These are phyloP conservation scores for Eimeria acervulina DNA, from an alignment of 169 alveolate genomes.

Conservation along the genomic window DNA sequence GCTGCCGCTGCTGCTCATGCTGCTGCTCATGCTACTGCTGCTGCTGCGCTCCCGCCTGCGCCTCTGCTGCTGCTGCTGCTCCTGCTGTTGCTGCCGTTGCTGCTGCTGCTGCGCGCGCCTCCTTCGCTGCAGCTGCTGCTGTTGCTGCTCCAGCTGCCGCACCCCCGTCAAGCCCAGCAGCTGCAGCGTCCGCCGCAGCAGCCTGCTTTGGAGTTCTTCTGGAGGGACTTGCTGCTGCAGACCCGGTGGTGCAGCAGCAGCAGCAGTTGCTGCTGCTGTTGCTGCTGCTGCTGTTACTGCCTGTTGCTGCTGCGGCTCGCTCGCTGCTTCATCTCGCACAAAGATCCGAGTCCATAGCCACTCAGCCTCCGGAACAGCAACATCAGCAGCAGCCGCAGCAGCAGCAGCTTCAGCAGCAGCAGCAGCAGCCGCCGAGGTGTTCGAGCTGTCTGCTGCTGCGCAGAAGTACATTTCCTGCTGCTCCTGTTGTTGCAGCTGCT, in stretches of 20 bases:
- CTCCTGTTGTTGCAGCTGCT: background rate
- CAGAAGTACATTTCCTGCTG: background rate
- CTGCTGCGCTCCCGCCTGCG: too few relatives aligned
- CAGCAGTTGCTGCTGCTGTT: conserved; percentile 14
- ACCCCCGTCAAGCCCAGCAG: conserved; percentile 5
- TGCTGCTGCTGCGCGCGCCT: too few relatives aligned
- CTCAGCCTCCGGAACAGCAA: conserved; percentile 6
- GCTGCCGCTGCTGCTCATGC: too few relatives aligned
- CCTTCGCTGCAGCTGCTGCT: background rate
- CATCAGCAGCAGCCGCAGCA: conserved; percentile 2
- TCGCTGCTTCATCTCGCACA: background rate
- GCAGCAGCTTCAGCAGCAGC: too few relatives aligned
- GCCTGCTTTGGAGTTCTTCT: background rate
- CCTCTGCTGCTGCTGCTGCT: too few relatives aligned
- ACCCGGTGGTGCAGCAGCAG: background rate
- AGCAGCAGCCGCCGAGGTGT: background rate
- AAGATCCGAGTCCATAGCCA: background rate
- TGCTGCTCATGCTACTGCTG: too few relatives aligned
- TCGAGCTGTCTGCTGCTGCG: background rate
- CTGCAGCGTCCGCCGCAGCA: conserved; percentile 33
- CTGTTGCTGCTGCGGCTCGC: conserved; percentile 16
- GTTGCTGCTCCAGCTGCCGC: background rate
- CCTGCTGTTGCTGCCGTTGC: too few relatives aligned
- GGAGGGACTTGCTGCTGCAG: conserved; percentile 16
- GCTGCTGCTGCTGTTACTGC: conserved; percentile 12